phyloP scores from a whole-genome alignment of 371 early-diverging fungal genomes.

The Nematocida sp. region DNA sequence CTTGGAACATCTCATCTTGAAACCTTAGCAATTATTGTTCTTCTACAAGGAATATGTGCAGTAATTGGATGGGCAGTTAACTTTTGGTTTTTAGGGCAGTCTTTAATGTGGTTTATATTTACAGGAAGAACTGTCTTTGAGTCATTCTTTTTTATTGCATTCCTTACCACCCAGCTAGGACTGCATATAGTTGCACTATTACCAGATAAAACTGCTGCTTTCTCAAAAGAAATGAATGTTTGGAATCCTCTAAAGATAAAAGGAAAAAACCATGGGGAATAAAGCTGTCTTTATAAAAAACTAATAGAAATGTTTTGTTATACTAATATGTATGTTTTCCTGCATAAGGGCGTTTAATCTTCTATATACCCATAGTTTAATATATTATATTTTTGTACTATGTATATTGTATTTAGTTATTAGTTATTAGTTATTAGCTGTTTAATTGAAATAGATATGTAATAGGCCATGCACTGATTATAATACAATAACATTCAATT shows the following conservation, averaged over 20 bases:
- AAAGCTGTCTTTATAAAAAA: background rate
- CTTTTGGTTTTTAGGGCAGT: constrained; percentile 50
- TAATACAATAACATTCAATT: too few species aligned
- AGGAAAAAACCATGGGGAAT: background rate
- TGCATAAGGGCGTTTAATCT: too few species aligned
- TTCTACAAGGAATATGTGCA: constrained; percentile 32
- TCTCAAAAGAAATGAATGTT: background rate
- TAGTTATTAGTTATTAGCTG: too few species aligned
- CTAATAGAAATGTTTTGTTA: background rate
- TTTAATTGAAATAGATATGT: too few species aligned
- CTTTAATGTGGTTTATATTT: constrained; percentile 55
- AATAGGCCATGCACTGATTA: too few species aligned
- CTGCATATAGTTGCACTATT: background rate
- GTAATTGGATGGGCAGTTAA: constrained; percentile 27
- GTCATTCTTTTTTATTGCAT: constrained; percentile 30
- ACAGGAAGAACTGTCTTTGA: constrained; percentile 55
- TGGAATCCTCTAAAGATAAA: background rate
- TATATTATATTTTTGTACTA: too few species aligned
- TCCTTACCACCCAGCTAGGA: background rate
- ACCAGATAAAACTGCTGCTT: background rate
- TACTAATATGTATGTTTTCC: too few species aligned
- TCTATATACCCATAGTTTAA: too few species aligned
- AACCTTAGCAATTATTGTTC: constrained; percentile 1
- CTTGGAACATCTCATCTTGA: background rate
- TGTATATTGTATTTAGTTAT: too few species aligned